phyloP scores from a whole-genome alignment of 108 stramenopile genomes.

The Skeletonema marinoi region DNA sequence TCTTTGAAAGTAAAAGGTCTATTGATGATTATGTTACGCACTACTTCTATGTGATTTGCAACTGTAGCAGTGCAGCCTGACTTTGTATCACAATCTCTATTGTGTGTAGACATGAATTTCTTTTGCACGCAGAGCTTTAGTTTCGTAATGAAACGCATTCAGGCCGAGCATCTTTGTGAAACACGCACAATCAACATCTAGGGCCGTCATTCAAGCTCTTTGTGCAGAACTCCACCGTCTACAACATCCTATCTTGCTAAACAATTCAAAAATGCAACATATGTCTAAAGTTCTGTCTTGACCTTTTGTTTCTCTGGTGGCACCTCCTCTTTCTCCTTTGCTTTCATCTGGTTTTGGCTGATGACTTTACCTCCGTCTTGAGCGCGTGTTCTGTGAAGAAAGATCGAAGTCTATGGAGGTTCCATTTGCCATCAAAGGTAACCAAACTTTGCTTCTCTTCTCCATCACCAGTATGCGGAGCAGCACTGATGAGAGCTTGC shows the following conservation, averaged over 20 bases:
- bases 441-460: slow-evolving; percentile 2
- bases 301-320: slow-evolving; percentile 13
- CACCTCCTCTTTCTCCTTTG: slow-evolving; percentile 15
- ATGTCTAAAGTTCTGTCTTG: slow-evolving; percentile 41
- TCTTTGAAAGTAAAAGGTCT: too few species aligned
- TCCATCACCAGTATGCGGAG: not conserved
- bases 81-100: not conserved
- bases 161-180: not conserved
- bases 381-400: slow-evolving; percentile 63
- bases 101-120: not conserved
- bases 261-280: not conserved
- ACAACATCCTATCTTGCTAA: not conserved
- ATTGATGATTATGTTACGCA: too few species aligned
- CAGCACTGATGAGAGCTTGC: slow-evolving; percentile 50
- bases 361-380: slow-evolving; percentile 35
- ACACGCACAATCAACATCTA: not conserved
- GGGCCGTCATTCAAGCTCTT: not conserved
- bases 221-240: not conserved
- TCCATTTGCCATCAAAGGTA: slow-evolving; percentile 50
- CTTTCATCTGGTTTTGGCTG: slow-evolving; percentile 10
- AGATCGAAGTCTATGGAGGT: slow-evolving; percentile 46
- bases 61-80: not conserved
- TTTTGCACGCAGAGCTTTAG: not conserved
- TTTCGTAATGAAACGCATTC: not conserved
- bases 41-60: too few species aligned